These are phyloP conservation scores for Meyerozyma athensensis DNA, from an alignment of 1,139 yeast species.

Conservation along the genomic window DNA sequence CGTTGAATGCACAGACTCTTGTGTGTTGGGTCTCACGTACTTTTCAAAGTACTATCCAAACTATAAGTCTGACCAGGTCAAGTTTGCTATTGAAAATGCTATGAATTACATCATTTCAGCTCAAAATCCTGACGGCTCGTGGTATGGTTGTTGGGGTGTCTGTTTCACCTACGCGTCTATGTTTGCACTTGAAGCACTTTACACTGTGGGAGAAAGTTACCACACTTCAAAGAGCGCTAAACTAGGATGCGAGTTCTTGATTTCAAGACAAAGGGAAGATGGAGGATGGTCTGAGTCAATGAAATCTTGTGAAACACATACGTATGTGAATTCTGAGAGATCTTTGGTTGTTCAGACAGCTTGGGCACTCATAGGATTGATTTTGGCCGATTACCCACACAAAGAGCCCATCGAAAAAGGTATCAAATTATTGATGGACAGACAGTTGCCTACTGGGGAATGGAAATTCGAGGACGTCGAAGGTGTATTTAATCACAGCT, in stretches of 20 bases:
- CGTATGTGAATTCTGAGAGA: conserved; percentile 56
- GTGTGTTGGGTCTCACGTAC: conserved; percentile 81
- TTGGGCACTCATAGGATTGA: conserved; percentile 83
- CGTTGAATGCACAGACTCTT: conserved; percentile 96
- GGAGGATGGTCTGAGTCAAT: conserved; percentile 98
- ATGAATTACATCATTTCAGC: conserved; percentile 61
- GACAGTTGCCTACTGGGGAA: conserved; percentile 76
- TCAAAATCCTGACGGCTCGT: conserved; percentile 81
- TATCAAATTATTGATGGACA: conserved; percentile 53
- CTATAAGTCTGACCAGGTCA: conserved; percentile 64
- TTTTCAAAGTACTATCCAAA: conserved; percentile 60
- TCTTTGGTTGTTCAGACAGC: conserved; percentile 87
- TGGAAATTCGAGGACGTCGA: conserved; percentile 85
- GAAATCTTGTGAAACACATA: conserved; percentile 78
- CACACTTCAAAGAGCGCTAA: conserved; percentile 56
- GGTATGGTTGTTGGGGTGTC: conserved; percentile 99
- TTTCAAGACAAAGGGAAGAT: conserved; percentile 69
- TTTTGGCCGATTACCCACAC: conserved; percentile 80
- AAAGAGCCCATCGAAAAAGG: conserved; percentile 59
- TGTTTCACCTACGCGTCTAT: conserved; percentile 95
- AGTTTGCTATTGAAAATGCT: conserved; percentile 66
- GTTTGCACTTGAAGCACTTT: conserved; percentile 94
- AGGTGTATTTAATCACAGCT: conserved; percentile 90
- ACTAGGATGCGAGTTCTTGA: conserved; percentile 81
- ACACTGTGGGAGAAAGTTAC: conserved; percentile 63